Base-by-base conservation (phyloP, 345 rosid species). In the Eucalyptus pumila region DNA sequence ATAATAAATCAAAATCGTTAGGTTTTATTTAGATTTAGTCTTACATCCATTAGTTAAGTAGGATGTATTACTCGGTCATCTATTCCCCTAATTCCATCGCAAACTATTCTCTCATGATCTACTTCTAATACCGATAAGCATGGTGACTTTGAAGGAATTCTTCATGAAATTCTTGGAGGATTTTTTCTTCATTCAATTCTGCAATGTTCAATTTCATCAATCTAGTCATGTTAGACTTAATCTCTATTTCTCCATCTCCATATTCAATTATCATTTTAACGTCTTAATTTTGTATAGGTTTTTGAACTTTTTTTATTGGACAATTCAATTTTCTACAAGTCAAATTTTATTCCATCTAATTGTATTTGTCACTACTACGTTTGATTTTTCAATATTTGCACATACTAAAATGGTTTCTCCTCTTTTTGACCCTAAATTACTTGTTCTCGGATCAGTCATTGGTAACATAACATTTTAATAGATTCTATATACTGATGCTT, bases 41-140 rank as follows among this genome's bases (percentile, higher is more conserved):
- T 52, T 52, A 52, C 58, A 56, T 56, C 62, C 62, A 56, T 56
- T 12, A 56, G 0, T 56, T 56, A 56, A 56, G 62, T 56, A 56
- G 30, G 62, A 56, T 4, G 62, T 24, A 56, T 56, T 24, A 9
- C 62, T 56, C 4, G 62, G 30, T 56, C 62, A 4, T 56, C 0
- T 24, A 0, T 56, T 56, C 30, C 62, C 62, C 1, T 21, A 56
- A 19, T 19, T 56, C 62, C 62, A 56, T 56, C 13, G 2, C 27
- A 23, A 56, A 56, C 27, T 56, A 56, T 56, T 56, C 62, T 23
- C 62, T 56, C 62, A 56, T 56, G 30, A 56, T 56, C 62, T 56
- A 56, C 3, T 56, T 56, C 30, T 56, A 1, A 23, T 2, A 23
- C 0, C 2, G 1, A 56, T 56, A 30, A 24, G 62, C 3, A 56